phyloP scores from a whole-genome alignment of 73 alveolate genomes.

The Paramecium primaurelia region DNA sequence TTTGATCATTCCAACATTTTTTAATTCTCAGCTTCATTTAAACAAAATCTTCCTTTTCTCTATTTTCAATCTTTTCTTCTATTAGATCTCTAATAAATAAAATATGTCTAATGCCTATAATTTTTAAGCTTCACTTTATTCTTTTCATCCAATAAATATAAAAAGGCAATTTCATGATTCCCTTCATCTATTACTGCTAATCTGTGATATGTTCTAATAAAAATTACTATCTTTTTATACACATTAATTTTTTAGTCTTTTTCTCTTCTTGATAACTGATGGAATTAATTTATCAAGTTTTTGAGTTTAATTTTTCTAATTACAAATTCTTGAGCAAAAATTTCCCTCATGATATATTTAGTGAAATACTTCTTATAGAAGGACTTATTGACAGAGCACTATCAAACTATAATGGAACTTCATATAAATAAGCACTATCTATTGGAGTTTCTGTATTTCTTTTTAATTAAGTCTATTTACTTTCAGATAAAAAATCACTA shows the following conservation, averaged over 20 bases:
- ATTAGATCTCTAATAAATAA: neutral
- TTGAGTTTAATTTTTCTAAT: neutral
- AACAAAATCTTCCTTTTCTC: constrained; percentile 9
- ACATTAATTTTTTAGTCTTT: neutral
- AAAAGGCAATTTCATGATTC: neutral
- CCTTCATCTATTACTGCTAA: constrained; percentile 15
- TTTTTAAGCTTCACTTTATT: neutral
- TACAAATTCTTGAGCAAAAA: constrained; percentile 12
- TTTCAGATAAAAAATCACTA: constrained; percentile 11
- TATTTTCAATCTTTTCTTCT: neutral
- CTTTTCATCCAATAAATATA: neutral
- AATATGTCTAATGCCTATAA: neutral
- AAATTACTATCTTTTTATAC: neutral
- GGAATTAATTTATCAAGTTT: constrained; percentile 10
- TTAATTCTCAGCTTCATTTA: constrained; percentile 1
- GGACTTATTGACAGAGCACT: neutral
- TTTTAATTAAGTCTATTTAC: neutral
- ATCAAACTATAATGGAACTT: neutral
- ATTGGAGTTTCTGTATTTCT: neutral
- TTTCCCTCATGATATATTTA: neutral
- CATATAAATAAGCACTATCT: neutral
- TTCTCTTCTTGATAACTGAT: neutral
- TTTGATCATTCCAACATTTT: neutral
- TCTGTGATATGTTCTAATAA: neutral
- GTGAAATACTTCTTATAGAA: neutral